A percentile compares a stretch with the other conserved stretches of the same genome.
phyloP scores from a whole-genome alignment of 768 basidiomycete genomes.

The Macrolepiota fuliginosa region DNA sequence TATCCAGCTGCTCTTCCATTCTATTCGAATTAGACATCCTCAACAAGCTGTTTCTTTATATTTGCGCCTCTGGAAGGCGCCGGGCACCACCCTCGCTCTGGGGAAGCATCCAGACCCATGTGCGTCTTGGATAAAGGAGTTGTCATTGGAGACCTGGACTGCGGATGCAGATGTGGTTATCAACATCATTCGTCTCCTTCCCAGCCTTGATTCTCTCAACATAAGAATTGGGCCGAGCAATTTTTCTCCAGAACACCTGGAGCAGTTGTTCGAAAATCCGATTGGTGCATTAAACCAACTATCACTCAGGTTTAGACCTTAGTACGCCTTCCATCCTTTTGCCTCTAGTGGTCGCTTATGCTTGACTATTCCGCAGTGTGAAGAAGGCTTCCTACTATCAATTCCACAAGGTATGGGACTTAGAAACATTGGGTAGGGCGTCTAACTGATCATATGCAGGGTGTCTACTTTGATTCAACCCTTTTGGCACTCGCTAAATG shows the following conservation, averaged over 20 bases:
- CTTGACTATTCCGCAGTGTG: slow-evolving; percentile 39
- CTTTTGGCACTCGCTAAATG: slow-evolving; percentile 63
- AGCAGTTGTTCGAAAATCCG: slow-evolving; percentile 56
- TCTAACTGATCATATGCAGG: slow-evolving; percentile 36
- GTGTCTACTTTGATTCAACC: slow-evolving; percentile 80
- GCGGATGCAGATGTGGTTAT: slow-evolving; percentile 75
- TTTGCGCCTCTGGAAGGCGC: slow-evolving; percentile 42
- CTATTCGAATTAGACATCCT: slow-evolving; percentile 46
- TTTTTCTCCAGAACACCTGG: slow-evolving; percentile 80
- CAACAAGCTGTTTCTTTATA: slow-evolving; percentile 59
- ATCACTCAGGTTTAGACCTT: slow-evolving; percentile 77
- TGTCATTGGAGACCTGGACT: slow-evolving; percentile 61
- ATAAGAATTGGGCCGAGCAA: slow-evolving; percentile 74
- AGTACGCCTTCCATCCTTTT: slow-evolving; percentile 45
- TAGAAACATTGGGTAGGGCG: background rate
- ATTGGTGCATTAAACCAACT: slow-evolving; percentile 46
- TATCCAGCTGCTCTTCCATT: slow-evolving; percentile 52
- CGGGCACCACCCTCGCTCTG: background rate
- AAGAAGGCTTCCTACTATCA: slow-evolving; percentile 77
- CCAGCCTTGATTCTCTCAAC: slow-evolving; percentile 44
- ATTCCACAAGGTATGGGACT: slow-evolving; percentile 60
- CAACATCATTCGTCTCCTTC: slow-evolving; percentile 62
- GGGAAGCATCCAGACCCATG: slow-evolving; percentile 18
- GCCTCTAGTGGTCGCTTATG: background rate
- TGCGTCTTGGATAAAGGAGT: slow-evolving; percentile 41